Evolutionary conservation across 2,329 filamentous ascomycete species (phyloP).

Genomic region (Neodidymelliopsis sp.): DNA sequence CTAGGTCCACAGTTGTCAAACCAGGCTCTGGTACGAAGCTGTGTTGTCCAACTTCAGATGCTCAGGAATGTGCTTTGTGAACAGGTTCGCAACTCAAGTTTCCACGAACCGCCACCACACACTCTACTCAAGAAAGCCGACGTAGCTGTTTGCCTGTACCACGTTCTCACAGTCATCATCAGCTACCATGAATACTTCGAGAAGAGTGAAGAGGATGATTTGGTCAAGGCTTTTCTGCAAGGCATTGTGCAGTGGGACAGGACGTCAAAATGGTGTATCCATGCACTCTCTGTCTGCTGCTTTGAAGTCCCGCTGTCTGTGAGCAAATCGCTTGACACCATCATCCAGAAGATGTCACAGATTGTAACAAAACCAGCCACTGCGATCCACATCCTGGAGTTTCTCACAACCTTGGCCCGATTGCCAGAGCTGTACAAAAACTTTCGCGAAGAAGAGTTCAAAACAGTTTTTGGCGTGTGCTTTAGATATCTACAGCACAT

Average conservation of each 20-base stretch:
- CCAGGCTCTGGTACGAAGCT: slow-evolving; percentile 79
- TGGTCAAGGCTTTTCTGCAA: slow-evolving; percentile 84
- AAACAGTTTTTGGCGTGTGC: slow-evolving; percentile 93
- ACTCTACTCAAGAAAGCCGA: slow-evolving; percentile 85
- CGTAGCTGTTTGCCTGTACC: slow-evolving; percentile 86
- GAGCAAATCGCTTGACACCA: slow-evolving; percentile 82
- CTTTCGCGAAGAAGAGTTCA: slow-evolving; percentile 89
- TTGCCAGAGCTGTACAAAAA: slow-evolving; percentile 86
- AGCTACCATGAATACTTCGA: slow-evolving; percentile 88
- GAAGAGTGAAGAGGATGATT: slow-evolving; percentile 86
- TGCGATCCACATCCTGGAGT: slow-evolving; percentile 94
- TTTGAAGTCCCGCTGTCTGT: slow-evolving; percentile 90
- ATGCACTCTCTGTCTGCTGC: slow-evolving; percentile 92
- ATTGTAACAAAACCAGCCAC: slow-evolving; percentile 94
- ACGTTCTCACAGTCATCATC: slow-evolving; percentile 84
- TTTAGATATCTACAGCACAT: slow-evolving; percentile 93
- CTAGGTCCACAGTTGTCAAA: slow-evolving; percentile 89
- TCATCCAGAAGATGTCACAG: slow-evolving; percentile 91
- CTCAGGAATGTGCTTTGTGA: slow-evolving; percentile 81
- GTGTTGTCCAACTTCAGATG: slow-evolving; percentile 76
- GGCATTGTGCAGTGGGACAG: slow-evolving; percentile 85
- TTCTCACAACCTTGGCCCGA: slow-evolving; percentile 86
- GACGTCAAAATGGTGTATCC: slow-evolving; percentile 91
- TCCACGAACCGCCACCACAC: slow-evolving; percentile 81
- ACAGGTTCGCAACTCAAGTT: slow-evolving; percentile 77